Base-by-base conservation (phyloP, 208 protist genomes). In the Leptomonas pyrrhocoris region DNA sequence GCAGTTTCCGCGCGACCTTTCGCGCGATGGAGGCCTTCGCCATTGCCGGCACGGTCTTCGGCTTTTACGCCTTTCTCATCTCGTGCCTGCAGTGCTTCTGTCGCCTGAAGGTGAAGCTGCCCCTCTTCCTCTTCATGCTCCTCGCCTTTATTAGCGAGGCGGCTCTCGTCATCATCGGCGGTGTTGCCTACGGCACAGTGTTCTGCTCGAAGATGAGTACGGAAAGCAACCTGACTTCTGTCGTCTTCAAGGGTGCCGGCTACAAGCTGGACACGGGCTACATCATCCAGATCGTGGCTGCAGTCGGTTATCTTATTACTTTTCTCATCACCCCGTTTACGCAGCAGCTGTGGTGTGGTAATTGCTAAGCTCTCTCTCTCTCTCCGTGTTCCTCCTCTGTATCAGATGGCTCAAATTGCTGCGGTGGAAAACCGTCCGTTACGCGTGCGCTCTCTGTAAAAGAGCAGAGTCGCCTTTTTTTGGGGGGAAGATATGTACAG, bases 341-440 rank as follows among this genome's bases (percentile, higher is more conserved):
- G 0, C 80, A 84, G 74, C 65, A 84, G 56, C 75, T 86, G 48
- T 81, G 77, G 76, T 84, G 76, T 55, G 83, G 80, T 28, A 85
- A 82, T 45, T 60, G 34, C 53, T 86, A 62, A 80, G 48, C 9
- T 28, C 2, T 4, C 23, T 36, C 13, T 40, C 34, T 62, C 49
- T 74, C 42, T 58, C 27, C 36, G 58, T 59, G 18, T 55, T 63
- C 11, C 23, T 54, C n/a, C n/a, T n/a, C n/a, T n/a, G n/a, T n/a
- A n/a, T n/a, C n/a, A n/a, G n/a, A n/a, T n/a, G n/a, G n/a, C n/a
- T n/a, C n/a, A n/a, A n/a, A n/a, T n/a, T n/a, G n/a, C n/a, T n/a
- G n/a, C n/a, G n/a, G n/a, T n/a, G n/a, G n/a, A n/a, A n/a, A n/a
- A n/a, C n/a, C n/a, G n/a, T n/a, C n/a, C n/a, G n/a, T n/a, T n/a